phyloP scores from a whole-genome alignment of 768 basidiomycete genomes.

The Xerocomellus dryophilus region DNA sequence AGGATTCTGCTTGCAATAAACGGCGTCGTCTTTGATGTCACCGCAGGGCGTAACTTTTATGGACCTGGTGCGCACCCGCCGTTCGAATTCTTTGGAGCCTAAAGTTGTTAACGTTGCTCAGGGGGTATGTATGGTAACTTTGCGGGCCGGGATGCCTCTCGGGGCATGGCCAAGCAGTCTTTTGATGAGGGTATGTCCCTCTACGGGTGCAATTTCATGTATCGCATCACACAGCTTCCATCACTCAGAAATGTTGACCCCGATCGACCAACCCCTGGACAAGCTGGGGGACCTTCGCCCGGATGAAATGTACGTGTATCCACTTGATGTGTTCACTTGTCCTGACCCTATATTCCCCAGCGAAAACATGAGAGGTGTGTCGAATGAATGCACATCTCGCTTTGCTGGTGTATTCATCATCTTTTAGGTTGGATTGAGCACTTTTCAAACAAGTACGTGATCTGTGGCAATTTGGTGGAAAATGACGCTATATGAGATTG shows the following conservation, averaged over 20 bases:
- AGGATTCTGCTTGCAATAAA: conserved; percentile 86
- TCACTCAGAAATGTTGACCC: conserved; percentile 80
- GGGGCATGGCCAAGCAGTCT: conserved; percentile 98
- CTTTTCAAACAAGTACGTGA: conserved; percentile 88
- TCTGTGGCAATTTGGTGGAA: conserved; percentile 86
- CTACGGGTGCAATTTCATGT: not conserved
- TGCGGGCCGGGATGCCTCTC: conserved; percentile 91
- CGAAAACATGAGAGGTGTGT: conserved; percentile 84
- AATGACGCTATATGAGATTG: conserved; percentile 48
- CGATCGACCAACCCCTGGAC: conserved; percentile 83
- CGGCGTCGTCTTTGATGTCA: conserved; percentile 90
- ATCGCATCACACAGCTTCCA: not conserved
- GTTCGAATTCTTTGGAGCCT: not conserved
- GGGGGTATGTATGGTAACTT: conserved; percentile 98
- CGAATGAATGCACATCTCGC: not conserved
- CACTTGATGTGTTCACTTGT: not conserved
- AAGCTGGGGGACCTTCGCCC: conserved; percentile 71
- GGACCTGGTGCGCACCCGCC: conserved; percentile 70
- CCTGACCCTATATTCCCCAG: conserved; percentile 38
- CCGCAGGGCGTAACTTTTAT: conserved; percentile 86
- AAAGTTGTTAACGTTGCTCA: conserved; percentile 29
- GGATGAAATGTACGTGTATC: conserved; percentile 72
- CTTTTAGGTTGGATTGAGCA: conserved; percentile 85
- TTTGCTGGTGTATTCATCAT: not conserved
- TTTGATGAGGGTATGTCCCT: conserved; percentile 77